Evolutionary conservation across 768 basidiomycete genomes (phyloP).

Genomic region (Naematelia encephala): DNA sequence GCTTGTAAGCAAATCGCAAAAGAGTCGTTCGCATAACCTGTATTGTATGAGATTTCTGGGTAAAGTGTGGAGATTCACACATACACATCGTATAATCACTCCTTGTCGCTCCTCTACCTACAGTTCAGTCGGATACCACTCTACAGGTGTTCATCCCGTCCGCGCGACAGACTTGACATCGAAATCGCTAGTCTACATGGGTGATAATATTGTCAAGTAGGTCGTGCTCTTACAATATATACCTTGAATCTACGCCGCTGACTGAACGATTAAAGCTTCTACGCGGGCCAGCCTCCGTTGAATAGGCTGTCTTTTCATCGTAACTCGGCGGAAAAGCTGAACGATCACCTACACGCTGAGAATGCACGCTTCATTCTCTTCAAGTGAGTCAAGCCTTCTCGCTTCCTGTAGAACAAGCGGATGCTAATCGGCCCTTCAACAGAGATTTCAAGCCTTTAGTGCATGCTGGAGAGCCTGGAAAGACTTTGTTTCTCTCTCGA

Average conservation of each 20-base stretch:
- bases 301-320: constrained; percentile 59
- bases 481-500: constrained; percentile 65
- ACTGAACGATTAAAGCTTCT: constrained; percentile 40
- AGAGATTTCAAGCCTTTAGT: constrained; percentile 52
- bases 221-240: constrained; percentile 8
- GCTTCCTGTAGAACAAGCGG: constrained; percentile 35
- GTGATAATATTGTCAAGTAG: constrained; percentile 51
- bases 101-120: too few relatives aligned
- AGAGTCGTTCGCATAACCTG: too few relatives aligned
- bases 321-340: constrained; percentile 74
- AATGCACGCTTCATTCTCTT: constrained; percentile 75
- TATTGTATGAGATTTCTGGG: background rate
- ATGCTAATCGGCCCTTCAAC: constrained; percentile 43
- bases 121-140: too few relatives aligned
- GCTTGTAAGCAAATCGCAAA: background rate
- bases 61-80: background rate
- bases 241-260: constrained; percentile 1
- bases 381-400: constrained; percentile 63
- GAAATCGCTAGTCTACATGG: constrained; percentile 40
- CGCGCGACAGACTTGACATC: too few relatives aligned
- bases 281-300: constrained; percentile 50
- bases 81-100: too few relatives aligned
- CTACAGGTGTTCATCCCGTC: background rate
- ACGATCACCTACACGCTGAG: constrained; percentile 62
- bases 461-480: constrained; percentile 56